Evolutionary conservation across 495 filamentous ascomycete species (phyloP).

Genomic region (Aspergillus cavernicola): DNA sequence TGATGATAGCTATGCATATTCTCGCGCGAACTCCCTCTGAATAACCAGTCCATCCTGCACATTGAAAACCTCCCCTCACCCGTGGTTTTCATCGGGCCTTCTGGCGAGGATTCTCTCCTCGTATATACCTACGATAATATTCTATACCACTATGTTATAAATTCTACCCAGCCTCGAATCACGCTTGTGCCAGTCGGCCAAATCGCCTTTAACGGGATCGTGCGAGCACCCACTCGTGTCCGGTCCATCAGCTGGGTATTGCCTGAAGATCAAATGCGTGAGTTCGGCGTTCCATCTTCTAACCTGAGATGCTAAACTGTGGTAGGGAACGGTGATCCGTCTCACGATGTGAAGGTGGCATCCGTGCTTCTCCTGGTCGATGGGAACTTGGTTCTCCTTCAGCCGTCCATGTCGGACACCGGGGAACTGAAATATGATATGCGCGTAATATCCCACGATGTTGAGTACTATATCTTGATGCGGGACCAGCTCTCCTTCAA

Average conservation of each 20-base stretch:
- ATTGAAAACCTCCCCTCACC: constrained; percentile 75
- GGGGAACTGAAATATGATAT: constrained; percentile 94
- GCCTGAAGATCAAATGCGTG: constrained; percentile 82
- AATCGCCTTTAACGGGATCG: constrained; percentile 95
- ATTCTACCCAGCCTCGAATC: constrained; percentile 62
- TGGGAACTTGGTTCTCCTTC: constrained; percentile 89
- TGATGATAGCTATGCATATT: constrained; percentile 72
- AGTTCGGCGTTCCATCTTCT: constrained; percentile 21
- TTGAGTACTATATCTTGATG: constrained; percentile 92
- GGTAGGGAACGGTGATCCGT: constrained; percentile 80
- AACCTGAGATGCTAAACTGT: constrained; percentile 17
- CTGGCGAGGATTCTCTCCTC: constrained; percentile 89
- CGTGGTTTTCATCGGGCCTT: constrained; percentile 78
- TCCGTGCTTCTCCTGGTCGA: constrained; percentile 93
- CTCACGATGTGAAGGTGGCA: constrained; percentile 91
- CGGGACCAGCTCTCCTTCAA: constrained; percentile 69
- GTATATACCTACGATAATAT: constrained; percentile 97
- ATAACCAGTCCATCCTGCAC: constrained; percentile 66
- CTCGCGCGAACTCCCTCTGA: constrained; percentile 80
- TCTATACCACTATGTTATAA: constrained; percentile 90
- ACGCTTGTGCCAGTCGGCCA: constrained; percentile 87
- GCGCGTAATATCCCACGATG: constrained; percentile 90
- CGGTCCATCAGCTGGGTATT: constrained; percentile 93
- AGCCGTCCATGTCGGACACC: constrained; percentile 72
- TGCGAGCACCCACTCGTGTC: constrained; percentile 87